These are phyloP conservation scores for Umbelopsis vinacea DNA, from an alignment of 192 early-diverging fungal species.

Conservation along the genomic window DNA sequence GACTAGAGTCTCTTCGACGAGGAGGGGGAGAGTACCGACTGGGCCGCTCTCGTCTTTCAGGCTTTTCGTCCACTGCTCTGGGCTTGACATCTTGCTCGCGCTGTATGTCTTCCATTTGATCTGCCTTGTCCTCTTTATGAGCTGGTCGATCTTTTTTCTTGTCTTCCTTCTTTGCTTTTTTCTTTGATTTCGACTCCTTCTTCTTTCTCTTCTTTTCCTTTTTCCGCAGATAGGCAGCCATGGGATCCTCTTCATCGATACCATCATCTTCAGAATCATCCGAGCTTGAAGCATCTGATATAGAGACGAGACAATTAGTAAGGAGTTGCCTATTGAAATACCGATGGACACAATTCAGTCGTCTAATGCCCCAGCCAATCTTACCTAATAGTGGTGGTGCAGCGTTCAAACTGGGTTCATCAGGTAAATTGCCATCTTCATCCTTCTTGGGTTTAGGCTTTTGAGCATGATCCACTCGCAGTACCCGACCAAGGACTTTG, in stretches of 20 bases:
- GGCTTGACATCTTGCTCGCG: not conserved
- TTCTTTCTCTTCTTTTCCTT: slow-evolving; percentile 59
- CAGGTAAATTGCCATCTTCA: slow-evolving; percentile 52
- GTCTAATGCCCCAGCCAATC: not conserved
- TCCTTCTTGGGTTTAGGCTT: slow-evolving; percentile 67
- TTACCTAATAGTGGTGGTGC: slow-evolving; percentile 48
- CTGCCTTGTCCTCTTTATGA: not conserved
- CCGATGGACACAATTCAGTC: no score
- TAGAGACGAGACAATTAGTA: no score
- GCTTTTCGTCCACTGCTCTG: not conserved
- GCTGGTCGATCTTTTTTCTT: slow-evolving; percentile 20
- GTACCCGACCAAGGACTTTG: slow-evolving; percentile 56
- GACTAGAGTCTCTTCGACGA: not conserved
- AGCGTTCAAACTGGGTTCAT: slow-evolving; percentile 55
- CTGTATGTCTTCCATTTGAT: not conserved
- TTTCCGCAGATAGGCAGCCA: slow-evolving; percentile 71
- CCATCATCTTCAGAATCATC: slow-evolving; percentile 17
- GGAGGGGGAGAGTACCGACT: slow-evolving; percentile 1
- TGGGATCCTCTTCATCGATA: slow-evolving; percentile 54
- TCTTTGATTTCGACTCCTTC: slow-evolving; percentile 39
- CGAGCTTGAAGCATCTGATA: slow-evolving; percentile 5
- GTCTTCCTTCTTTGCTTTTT: slow-evolving; percentile 37
- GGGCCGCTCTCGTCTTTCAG: not conserved
- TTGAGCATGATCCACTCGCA: slow-evolving; percentile 80
- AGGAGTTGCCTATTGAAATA: no score